A percentile compares a stretch with the other conserved stretches of the same genome.
These are phyloP conservation scores for Rhizophagus clarus DNA, from an alignment of 192 early-diverging fungal species.

Conservation along the genomic window DNA sequence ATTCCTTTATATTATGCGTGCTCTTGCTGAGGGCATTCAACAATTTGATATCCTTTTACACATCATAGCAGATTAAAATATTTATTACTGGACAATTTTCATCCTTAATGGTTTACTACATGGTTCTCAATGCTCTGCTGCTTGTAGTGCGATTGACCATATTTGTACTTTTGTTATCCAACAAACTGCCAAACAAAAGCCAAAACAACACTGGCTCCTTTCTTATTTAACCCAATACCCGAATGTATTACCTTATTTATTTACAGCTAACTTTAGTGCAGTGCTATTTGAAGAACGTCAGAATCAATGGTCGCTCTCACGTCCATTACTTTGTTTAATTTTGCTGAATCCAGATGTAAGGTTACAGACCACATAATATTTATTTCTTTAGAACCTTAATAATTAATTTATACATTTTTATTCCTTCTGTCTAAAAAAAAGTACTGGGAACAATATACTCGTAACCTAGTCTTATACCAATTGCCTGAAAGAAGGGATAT, in stretches of 20 bases:
- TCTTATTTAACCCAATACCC: constrained; percentile 55
- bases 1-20: constrained; percentile 74
- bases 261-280: constrained; percentile 69
- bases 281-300: constrained; percentile 79
- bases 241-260: constrained; percentile 64
- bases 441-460: constrained; percentile 13
- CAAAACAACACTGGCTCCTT: constrained; percentile 58
- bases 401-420: background rate
- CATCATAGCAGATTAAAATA: background rate
- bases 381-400: background rate
- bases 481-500: constrained; percentile 46
- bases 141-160: constrained; percentile 74
- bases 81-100: background rate
- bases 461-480: constrained; percentile 11
- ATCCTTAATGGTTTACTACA: constrained; percentile 18
- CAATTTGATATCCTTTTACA: constrained; percentile 52
- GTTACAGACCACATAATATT: background rate
- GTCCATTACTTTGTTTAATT: constrained; percentile 79
- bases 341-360: constrained; percentile 70
- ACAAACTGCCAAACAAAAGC: constrained; percentile 39
- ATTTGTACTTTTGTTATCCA: constrained; percentile 70
- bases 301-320: constrained; percentile 82
- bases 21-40: constrained; percentile 72
- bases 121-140: constrained; percentile 51
- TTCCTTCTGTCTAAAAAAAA: background rate